Percentiles rank a stretch among this genome's conserved stretches.
Conservation (phyloP, 176 grass and related monocot genomes). For the Phyllostachys edulis region DNA sequence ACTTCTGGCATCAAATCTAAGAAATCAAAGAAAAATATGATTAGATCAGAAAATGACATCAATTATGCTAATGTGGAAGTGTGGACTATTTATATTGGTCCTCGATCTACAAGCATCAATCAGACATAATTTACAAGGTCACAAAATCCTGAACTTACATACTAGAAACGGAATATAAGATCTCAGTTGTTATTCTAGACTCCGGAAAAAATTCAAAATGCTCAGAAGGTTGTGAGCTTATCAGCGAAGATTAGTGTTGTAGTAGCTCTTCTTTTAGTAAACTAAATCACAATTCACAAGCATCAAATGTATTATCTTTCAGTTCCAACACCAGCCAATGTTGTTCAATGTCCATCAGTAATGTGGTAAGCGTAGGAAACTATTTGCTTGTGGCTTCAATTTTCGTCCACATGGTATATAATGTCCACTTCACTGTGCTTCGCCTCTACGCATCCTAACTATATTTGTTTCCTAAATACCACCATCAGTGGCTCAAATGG, state of each 20-base stretch:
- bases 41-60: neutral
- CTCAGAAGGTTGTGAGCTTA: neutral
- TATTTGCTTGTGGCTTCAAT: neutral
- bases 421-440: neutral
- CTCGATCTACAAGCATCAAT: neutral
- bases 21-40: constrained; percentile 5
- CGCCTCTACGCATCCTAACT: neutral
- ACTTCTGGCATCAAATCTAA: constrained; percentile 64
- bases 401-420: neutral
- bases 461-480: neutral
- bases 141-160: neutral
- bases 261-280: neutral
- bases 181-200: neutral
- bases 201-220: neutral
- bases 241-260: neutral
- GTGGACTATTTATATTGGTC: neutral
- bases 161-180: neutral
- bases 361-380: neutral
- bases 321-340: neutral
- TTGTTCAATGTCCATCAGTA: neutral
- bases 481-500: neutral
- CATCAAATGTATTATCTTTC: neutral
- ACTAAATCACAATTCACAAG: neutral
- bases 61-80: neutral
- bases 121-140: neutral